phyloP scores from a whole-genome alignment of 805 yeast genomes.

The Zygoascus ofunaensis region DNA sequence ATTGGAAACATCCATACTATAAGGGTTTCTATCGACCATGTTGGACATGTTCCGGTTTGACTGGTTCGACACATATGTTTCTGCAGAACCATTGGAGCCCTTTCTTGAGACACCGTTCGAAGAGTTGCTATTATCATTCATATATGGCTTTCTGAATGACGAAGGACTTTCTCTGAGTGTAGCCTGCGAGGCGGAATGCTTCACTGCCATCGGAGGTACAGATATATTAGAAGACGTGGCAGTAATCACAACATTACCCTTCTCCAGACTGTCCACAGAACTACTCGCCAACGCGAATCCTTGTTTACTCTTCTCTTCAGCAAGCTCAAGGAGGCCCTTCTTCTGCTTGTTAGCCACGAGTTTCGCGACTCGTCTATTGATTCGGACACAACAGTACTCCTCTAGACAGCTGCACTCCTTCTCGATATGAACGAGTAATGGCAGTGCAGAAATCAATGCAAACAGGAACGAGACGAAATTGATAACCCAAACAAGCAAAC shows the following conservation, averaged over 20 bases:
- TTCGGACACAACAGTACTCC: slow-evolving; percentile 51
- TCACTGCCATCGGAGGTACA: background rate
- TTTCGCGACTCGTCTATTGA: slow-evolving; percentile 47
- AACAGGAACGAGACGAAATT: slow-evolving; percentile 48
- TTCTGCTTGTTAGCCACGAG: slow-evolving; percentile 37
- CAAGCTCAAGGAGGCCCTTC: slow-evolving; percentile 23
- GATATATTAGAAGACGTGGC: background rate
- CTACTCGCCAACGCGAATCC: background rate
- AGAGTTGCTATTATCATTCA: background rate
- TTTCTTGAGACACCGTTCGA: background rate
- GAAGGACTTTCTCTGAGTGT: background rate
- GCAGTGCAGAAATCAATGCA: slow-evolving; percentile 46
- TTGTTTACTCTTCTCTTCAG: slow-evolving; percentile 19
- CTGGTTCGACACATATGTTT: background rate
- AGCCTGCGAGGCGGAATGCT: background rate
- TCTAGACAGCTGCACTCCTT: slow-evolving; percentile 38
- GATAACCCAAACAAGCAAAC: slow-evolving; percentile 64
- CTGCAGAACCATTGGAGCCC: background rate
- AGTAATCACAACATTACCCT: background rate
- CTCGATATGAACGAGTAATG: slow-evolving; percentile 40
- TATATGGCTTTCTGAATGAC: background rate
- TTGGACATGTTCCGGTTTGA: background rate
- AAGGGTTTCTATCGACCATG: background rate
- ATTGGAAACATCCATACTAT: no score
- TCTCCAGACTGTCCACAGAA: background rate